Base-by-base conservation (phyloP, 768 basidiomycete species). In the Cystobasidium tubakii region DNA sequence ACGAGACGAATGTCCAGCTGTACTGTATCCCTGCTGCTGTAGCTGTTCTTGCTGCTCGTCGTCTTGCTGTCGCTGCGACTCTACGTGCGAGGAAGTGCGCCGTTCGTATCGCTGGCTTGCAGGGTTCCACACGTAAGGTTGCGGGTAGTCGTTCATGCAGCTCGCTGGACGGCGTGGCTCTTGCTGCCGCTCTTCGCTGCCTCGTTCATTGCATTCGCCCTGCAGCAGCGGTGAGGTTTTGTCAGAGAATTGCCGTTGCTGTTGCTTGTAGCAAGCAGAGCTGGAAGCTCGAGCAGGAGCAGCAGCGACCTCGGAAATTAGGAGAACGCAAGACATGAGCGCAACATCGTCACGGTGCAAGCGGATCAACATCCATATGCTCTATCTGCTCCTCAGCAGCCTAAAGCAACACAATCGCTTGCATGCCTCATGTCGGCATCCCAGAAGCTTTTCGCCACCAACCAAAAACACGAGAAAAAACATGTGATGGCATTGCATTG, bases 91-190 rank as follows among this genome's bases (percentile, higher is more conserved):
- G 10, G 46, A 17, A 15, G 21, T 17, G 46, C 15, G 46, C 46
- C 10, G 46, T 19, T 50, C 46, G 46, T 50, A 50, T 50, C 46
- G 46, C 46, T 50, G 46, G 21, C 27, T 60, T 27, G 29, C 13
- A 25, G 29, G 13, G 57, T 60, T 34, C 57, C 57, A 60, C 2
- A 23, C 33, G 57, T 29, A 60, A 6, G 57, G 57, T 6, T 50
- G 46, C 46, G 57, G 23, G 27, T 60, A 29, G 25, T 60, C 57
- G 57, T 25, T 60, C 57, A 60, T 60, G 57, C 57, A 60, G 57
- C 57, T 60, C 57, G 57, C 57, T 6, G 57, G 57, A 27, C 57
- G 29, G 33, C 13, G 15, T 60, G 57, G 12, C 57, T 60, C 23
- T 34, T 27, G 57, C 46, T 50, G 46, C 46, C 46, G 46, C 46